These are phyloP conservation scores for Tricholoma terreum DNA, from an alignment of 768 basidiomycete species.

Conservation along the genomic window DNA sequence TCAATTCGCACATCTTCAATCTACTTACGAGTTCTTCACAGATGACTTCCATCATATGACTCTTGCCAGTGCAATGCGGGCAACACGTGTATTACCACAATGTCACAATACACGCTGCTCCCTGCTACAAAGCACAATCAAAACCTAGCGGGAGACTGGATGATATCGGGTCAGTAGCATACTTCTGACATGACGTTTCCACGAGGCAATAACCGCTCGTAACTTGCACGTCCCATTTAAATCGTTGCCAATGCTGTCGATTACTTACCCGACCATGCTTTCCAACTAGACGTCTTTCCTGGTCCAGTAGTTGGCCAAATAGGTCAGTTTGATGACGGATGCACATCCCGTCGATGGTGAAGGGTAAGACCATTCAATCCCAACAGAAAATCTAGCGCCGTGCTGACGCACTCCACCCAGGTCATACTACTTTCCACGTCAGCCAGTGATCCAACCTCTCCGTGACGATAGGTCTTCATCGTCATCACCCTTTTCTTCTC, in stretches of 20 bases:
- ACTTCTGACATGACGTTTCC: conserved; percentile 9
- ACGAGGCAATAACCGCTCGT: conserved; percentile 10
- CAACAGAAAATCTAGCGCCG: neutral
- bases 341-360: neutral
- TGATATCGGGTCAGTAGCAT: neutral
- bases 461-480: neutral
- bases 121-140: neutral
- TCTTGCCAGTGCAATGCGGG: conserved; percentile 1
- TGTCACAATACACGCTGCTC: conserved; percentile 5
- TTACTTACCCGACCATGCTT: neutral
- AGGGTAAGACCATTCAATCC: neutral
- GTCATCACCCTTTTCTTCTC: neutral
- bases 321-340: neutral
- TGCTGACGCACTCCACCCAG: neutral
- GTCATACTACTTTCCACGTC: conserved; percentile 8
- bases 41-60: neutral
- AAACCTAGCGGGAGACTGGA: neutral
- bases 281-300: neutral
- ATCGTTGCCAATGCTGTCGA: neutral
- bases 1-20: no score
- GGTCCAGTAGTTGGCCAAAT: neutral
- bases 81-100: conserved; percentile 13
- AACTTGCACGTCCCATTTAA: neutral
- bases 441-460: conserved; percentile 6
- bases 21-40: neutral